phyloP scores from a whole-genome alignment of 768 basidiomycete species.

The Suillus plorans region DNA sequence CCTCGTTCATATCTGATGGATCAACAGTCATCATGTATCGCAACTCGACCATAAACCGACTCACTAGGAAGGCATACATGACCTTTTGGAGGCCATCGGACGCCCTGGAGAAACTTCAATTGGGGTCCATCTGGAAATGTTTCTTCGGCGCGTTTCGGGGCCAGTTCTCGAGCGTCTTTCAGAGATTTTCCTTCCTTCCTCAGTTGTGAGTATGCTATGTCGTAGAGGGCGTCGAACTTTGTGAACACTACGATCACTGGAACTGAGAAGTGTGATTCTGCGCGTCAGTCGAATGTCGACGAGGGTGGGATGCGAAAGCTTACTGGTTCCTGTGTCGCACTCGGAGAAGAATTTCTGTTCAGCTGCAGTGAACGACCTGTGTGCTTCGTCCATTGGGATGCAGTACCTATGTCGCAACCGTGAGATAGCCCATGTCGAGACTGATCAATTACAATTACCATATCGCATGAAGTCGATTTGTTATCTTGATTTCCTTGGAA shows the following conservation, averaged over 20 bases:
- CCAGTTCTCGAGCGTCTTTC: constrained; percentile 10
- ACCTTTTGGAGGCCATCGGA: not conserved
- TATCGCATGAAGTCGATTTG: constrained; percentile 37
- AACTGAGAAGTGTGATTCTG: constrained; percentile 22
- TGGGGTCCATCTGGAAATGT: constrained; percentile 1
- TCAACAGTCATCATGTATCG: not conserved
- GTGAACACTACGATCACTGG: constrained; percentile 40
- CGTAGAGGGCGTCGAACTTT: constrained; percentile 34
- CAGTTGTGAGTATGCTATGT: constrained; percentile 18
- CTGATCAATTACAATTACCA: constrained; percentile 26
- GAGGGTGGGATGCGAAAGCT: not conserved
- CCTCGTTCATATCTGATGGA: constrained; percentile 19
- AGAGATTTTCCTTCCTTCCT: constrained; percentile 9
- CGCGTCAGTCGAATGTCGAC: not conserved
- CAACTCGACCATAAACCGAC: not conserved
- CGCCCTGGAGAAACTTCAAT: not conserved
- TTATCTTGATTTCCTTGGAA: not conserved
- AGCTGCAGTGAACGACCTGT: constrained; percentile 24
- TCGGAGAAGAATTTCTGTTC: constrained; percentile 24
- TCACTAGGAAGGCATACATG: constrained; percentile 1
- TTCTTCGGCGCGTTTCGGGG: constrained; percentile 15
- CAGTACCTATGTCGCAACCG: constrained; percentile 36
- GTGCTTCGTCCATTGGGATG: constrained; percentile 26
- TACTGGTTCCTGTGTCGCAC: constrained; percentile 11
- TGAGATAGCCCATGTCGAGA: not conserved